These are phyloP conservation scores for Coemansia sp. DNA, from an alignment of 192 early-diverging fungal species.

Conservation along the genomic window DNA sequence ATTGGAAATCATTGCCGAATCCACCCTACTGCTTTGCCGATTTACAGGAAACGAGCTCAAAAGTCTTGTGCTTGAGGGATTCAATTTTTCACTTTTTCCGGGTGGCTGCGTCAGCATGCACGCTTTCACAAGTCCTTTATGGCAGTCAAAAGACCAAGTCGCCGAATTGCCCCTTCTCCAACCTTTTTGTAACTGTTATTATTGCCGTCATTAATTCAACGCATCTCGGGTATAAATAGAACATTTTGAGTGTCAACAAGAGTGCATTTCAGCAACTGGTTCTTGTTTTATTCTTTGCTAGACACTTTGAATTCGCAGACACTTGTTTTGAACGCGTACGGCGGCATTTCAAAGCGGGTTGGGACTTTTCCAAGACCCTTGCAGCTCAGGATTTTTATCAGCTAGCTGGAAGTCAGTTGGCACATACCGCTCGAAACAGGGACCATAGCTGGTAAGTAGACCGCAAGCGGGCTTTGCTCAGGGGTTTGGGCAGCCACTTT, in stretches of 20 bases:
- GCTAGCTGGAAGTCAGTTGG: not conserved
- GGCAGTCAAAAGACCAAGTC: not conserved
- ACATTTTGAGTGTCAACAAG: not conserved
- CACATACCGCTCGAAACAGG: not conserved
- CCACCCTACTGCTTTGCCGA: not conserved
- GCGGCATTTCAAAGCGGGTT: too few relatives aligned
- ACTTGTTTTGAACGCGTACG: too few relatives aligned
- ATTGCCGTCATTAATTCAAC: not conserved
- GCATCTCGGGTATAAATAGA: not conserved
- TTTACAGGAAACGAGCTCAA: not conserved
- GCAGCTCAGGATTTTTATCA: not conserved
- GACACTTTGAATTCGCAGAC: not conserved
- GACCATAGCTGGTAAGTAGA: conserved; percentile 1
- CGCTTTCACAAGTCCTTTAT: not conserved
- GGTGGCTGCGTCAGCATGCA: conserved; percentile 3
- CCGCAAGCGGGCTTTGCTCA: not conserved
- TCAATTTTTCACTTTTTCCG: not conserved
- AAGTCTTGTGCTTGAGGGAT: not conserved
- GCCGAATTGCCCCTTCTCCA: not conserved
- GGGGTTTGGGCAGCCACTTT: conserved; percentile 4
- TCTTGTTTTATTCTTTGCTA: not conserved
- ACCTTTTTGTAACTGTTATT: not conserved
- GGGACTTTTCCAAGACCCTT: not conserved
- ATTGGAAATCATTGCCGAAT: conserved; percentile 6
- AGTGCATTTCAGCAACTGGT: conserved; percentile 2